Percentiles rank a stretch among this genome's conserved stretches.
phyloP scores from a whole-genome alignment of 1,284 basidiomycete genomes.

The Rhodotorula sp. region DNA sequence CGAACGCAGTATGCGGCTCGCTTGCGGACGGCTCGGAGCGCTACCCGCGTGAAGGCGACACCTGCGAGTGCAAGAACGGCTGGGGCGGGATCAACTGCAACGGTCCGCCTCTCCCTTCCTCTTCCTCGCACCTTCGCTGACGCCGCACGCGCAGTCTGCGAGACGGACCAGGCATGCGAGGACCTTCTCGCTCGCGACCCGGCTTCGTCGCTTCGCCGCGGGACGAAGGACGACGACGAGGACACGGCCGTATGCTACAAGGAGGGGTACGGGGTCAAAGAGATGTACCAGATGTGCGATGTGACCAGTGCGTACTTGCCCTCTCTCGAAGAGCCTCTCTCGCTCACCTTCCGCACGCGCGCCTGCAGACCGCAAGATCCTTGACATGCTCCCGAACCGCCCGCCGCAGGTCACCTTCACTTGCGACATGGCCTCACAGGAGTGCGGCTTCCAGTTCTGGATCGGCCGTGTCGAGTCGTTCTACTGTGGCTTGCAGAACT shows the following conservation, averaged over 20 bases:
- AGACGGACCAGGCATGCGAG: constrained; percentile 73
- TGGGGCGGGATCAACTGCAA: constrained; percentile 98
- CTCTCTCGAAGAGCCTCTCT: background rate
- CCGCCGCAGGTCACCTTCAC: constrained; percentile 94
- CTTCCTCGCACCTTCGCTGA: too few relatives aligned
- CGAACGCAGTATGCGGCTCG: constrained; percentile 67
- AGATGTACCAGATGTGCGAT: constrained; percentile 95
- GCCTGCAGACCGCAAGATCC: constrained; percentile 82
- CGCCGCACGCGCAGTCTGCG: constrained; percentile 65
- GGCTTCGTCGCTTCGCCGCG: constrained; percentile 44
- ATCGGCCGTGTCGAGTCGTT: constrained; percentile 90
- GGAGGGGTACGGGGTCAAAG: constrained; percentile 84
- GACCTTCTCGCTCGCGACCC: constrained; percentile 65
- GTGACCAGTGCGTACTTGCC: constrained; percentile 74
- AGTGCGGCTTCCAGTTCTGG: constrained; percentile 96
- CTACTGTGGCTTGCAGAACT: constrained; percentile 81
- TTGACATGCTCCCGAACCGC: constrained; percentile 81
- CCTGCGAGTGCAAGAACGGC: constrained; percentile 87
- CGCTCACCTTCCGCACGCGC: background rate
- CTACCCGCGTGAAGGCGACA: constrained; percentile 70
- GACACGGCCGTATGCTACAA: constrained; percentile 90
- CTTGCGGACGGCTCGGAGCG: constrained; percentile 84
- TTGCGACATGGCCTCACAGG: constrained; percentile 62
- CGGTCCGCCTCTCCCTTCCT: constrained; percentile 58
- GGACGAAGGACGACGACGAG: constrained; percentile 55